A percentile compares a stretch with the other conserved stretches of the same genome.
Evolutionary conservation across 768 basidiomycete genomes (phyloP).

Genomic region (Dioszegia crocea): DNA sequence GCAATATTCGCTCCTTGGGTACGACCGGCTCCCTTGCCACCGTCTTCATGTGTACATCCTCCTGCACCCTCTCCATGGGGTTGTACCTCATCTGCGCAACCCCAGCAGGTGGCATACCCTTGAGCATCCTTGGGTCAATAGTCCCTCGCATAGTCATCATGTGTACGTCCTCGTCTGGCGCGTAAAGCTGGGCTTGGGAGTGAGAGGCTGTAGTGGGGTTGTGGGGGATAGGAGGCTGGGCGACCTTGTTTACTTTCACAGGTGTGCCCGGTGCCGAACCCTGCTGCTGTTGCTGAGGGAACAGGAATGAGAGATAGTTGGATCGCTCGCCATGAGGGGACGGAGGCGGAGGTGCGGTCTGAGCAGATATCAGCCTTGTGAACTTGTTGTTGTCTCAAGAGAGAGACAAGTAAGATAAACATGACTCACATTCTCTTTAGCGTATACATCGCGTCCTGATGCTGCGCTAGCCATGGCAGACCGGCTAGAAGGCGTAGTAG

Average conservation of each 20-base stretch:
- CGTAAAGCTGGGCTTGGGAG: constrained; percentile 9
- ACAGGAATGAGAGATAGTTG: constrained; percentile 43
- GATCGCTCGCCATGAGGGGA: constrained; percentile 21
- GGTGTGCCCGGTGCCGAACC: constrained; percentile 37
- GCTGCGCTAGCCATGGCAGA: neutral
- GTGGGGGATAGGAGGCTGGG: constrained; percentile 21
- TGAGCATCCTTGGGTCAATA: constrained; percentile 42
- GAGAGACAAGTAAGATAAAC: neutral
- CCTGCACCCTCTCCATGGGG: constrained; percentile 22
- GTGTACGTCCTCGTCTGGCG: constrained; percentile 57
- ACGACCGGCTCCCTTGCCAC: constrained; percentile 28
- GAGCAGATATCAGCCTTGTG: neutral
- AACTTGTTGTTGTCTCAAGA: constrained; percentile 1
- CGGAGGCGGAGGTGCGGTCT: constrained; percentile 10
- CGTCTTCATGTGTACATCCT: constrained; percentile 49
- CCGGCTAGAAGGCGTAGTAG: constrained; percentile 30
- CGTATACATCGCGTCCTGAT: neutral
- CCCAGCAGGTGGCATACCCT: constrained; percentile 24
- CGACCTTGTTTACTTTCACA: constrained; percentile 40
- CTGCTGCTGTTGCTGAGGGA: constrained; percentile 5
- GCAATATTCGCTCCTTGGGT: constrained; percentile 30
- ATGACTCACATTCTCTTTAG: constrained; percentile 26
- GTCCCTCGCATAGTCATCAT: constrained; percentile 70
- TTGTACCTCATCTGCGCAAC: constrained; percentile 17
- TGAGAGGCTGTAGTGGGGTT: constrained; percentile 14